phyloP scores from a whole-genome alignment of 805 yeast genomes.

The Saccharomycopsis schoenii region DNA sequence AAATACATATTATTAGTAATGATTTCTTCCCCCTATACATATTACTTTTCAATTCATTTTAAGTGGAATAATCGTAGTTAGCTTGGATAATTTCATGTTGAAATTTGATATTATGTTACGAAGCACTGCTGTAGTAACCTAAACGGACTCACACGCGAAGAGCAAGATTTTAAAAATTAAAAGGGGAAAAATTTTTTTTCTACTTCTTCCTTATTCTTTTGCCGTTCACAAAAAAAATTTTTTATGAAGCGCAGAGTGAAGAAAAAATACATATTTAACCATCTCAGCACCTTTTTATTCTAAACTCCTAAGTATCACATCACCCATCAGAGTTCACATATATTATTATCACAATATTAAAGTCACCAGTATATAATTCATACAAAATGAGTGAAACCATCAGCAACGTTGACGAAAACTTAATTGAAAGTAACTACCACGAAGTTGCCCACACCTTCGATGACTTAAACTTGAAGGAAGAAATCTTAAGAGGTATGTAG shows the following conservation, averaged over 20 bases:
- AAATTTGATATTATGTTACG: neutral
- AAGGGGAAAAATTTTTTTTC: neutral
- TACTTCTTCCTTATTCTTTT: neutral
- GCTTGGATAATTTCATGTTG: neutral
- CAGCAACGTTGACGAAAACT: constrained; percentile 70
- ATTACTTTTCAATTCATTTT: too few relatives aligned
- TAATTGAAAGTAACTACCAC: constrained; percentile 45
- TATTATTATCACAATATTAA: neutral
- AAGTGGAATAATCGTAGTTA: too few relatives aligned
- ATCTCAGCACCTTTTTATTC: neutral
- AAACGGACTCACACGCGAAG: neutral
- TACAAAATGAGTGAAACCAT: constrained; percentile 54
- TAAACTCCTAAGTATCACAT: neutral
- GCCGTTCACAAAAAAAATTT: neutral
- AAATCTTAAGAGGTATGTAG: constrained; percentile 50
- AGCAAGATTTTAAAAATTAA: neutral
- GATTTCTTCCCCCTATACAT: too few relatives aligned
- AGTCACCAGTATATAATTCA: neutral
- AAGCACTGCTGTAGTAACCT: neutral
- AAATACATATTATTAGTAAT: too few relatives aligned
- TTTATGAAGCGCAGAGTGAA: neutral
- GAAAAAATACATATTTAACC: neutral
- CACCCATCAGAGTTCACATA: neutral
- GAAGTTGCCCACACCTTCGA: constrained; percentile 71
- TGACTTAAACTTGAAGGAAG: constrained; percentile 63